phyloP scores from a whole-genome alignment of 2,329 filamentous ascomycete species.

The Lasiodiplodia hormozganensis region DNA sequence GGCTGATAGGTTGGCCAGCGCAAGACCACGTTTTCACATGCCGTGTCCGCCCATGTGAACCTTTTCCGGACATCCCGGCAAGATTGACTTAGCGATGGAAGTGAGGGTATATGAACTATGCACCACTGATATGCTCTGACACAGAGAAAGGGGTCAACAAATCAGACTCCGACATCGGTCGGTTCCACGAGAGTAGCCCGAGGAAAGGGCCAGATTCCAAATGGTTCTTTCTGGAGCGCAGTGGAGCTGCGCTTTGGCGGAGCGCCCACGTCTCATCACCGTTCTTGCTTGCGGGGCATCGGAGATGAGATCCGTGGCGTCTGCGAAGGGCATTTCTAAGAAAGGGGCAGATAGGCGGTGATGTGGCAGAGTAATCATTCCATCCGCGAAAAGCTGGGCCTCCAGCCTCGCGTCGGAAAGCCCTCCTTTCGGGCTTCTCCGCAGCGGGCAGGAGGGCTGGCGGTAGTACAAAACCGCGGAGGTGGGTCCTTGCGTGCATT shows the following conservation, averaged over 20 bases:
- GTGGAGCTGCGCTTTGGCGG: not conserved
- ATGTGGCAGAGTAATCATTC: not conserved
- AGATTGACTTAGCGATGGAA: not conserved
- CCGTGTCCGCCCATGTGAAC: not conserved
- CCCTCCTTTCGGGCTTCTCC: not conserved
- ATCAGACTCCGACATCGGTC: not conserved
- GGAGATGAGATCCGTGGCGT: slow-evolving; percentile 11
- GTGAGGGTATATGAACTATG: not conserved
- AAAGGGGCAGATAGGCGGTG: not conserved
- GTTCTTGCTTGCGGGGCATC: not conserved
- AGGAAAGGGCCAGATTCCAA: not conserved
- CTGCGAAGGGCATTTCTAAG: not conserved
- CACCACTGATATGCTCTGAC: not conserved
- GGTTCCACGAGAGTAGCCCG: not conserved
- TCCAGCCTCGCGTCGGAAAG: not conserved
- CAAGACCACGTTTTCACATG: slow-evolving; percentile 10
- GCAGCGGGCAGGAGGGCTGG: not conserved
- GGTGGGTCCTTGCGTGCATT: slow-evolving; percentile 1
- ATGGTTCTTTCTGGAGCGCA: not conserved
- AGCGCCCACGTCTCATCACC: not conserved
- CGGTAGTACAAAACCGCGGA: not conserved
- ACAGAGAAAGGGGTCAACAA: not conserved
- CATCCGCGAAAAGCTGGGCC: not conserved
- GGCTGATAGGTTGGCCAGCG: not conserved
- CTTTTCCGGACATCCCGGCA: not conserved